These are phyloP conservation scores for Monosporascus ibericus DNA, from an alignment of 2,329 filamentous ascomycete species.

Conservation along the genomic window DNA sequence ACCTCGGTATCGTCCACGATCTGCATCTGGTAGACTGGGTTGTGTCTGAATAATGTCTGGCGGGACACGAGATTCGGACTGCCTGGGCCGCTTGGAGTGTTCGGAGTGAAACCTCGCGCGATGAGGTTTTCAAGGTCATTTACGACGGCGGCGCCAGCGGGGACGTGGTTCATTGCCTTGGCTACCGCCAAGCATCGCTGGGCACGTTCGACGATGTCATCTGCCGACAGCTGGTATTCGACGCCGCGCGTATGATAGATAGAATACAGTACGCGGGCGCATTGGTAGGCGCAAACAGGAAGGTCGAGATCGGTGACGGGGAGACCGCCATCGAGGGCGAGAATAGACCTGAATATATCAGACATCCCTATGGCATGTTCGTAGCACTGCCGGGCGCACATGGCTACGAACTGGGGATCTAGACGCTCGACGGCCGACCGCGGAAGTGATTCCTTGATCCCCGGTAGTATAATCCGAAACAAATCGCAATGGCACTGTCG, in stretches of 20 bases:
- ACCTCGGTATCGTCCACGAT: constrained; percentile 25
- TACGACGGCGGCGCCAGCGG: constrained; percentile 43
- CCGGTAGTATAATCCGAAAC: constrained; percentile 46
- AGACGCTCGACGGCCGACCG: constrained; percentile 37
- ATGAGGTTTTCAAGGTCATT: constrained; percentile 48
- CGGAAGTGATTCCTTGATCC: constrained; percentile 45
- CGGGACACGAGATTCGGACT: constrained; percentile 14
- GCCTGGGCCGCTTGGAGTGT: constrained; percentile 23
- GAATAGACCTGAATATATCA: constrained; percentile 46
- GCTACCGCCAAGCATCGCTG: constrained; percentile 46
- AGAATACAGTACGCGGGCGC: constrained; percentile 46
- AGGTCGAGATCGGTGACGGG: constrained; percentile 51
- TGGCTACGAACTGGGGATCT: constrained; percentile 41
- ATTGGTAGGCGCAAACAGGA: constrained; percentile 50
- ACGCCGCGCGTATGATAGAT: constrained; percentile 38
- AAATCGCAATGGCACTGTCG: constrained; percentile 53
- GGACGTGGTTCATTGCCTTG: constrained; percentile 43
- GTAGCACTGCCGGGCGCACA: constrained; percentile 45
- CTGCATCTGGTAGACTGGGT: constrained; percentile 23
- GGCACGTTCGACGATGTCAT: constrained; percentile 42
- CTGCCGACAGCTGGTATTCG: constrained; percentile 38
- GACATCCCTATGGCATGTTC: constrained; percentile 51
- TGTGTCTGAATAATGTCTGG: constrained; percentile 19
- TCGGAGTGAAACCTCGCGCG: constrained; percentile 34
- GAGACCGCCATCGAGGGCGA: constrained; percentile 42